Conservation (phyloP, 78 protist species). For the Polysphondylium violaceum region DNA sequence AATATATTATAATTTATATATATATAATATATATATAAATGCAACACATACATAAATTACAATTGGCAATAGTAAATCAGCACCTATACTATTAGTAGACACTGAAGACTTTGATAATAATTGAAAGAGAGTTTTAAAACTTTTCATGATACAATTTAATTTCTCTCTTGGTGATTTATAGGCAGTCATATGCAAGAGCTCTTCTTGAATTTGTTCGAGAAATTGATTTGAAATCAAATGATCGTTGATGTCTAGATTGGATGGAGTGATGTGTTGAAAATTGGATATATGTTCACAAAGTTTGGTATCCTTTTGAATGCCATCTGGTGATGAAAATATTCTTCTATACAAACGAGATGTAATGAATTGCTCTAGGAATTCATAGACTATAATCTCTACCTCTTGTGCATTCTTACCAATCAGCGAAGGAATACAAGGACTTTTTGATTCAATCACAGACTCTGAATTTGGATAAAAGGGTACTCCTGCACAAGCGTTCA, state of each 20-base stretch:
- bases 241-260: slow-evolving; percentile 60
- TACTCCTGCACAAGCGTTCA: slow-evolving; percentile 52
- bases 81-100: slow-evolving; percentile 39
- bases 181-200: slow-evolving; percentile 40
- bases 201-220: slow-evolving; percentile 73
- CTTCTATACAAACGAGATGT: slow-evolving; percentile 40
- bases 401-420: not conserved
- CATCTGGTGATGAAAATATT: slow-evolving; percentile 35
- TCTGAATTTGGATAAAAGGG: slow-evolving; percentile 25
- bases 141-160: slow-evolving; percentile 34
- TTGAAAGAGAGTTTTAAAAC: slow-evolving; percentile 28
- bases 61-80: slow-evolving; percentile 72
- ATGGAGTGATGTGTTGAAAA: slow-evolving; percentile 50
- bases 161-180: slow-evolving; percentile 73
- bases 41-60: slow-evolving; percentile 50
- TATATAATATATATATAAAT: too few relatives aligned
- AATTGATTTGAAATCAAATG: slow-evolving; percentile 16
- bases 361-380: slow-evolving; percentile 59
- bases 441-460: slow-evolving; percentile 15
- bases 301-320: slow-evolving; percentile 47
- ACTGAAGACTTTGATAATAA: slow-evolving; percentile 21
- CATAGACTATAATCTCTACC: slow-evolving; percentile 40
- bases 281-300: slow-evolving; percentile 50
- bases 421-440: slow-evolving; percentile 15
- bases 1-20: not conserved